A percentile compares a stretch with the other conserved stretches of the same genome.
These are phyloP conservation scores for Cladosporium sp. DNA, from an alignment of 2,329 filamentous ascomycete species.

Conservation along the genomic window DNA sequence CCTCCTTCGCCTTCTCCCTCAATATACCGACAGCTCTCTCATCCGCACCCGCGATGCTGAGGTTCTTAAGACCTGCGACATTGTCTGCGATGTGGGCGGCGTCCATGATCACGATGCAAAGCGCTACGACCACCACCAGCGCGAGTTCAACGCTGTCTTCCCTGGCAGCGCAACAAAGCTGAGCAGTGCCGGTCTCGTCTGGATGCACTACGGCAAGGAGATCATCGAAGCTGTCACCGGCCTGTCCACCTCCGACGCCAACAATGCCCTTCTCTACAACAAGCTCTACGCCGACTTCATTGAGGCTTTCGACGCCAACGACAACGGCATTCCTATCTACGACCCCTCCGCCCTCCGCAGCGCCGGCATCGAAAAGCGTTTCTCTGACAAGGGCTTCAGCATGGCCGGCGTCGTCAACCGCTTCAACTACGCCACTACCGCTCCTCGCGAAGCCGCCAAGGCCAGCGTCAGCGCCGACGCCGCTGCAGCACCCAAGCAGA, in stretches of 20 bases:
- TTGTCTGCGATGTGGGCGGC: slow-evolving; percentile 95
- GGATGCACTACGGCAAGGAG: slow-evolving; percentile 86
- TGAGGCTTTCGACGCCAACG: slow-evolving; percentile 94
- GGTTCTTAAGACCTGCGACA: slow-evolving; percentile 77
- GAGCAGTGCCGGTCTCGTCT: slow-evolving; percentile 88
- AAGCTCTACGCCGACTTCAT: slow-evolving; percentile 93
- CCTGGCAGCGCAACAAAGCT: slow-evolving; percentile 82
- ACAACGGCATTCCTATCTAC: slow-evolving; percentile 87
- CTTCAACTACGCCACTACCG: slow-evolving; percentile 60
- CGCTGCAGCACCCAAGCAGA: slow-evolving; percentile 30
- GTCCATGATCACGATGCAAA: slow-evolving; percentile 74
- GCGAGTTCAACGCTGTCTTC: slow-evolving; percentile 81
- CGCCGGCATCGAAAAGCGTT: slow-evolving; percentile 75
- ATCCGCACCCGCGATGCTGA: slow-evolving; percentile 83
- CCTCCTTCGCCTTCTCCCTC: slow-evolving; percentile 84
- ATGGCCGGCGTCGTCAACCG: slow-evolving; percentile 85
- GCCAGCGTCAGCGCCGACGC: slow-evolving; percentile 17
- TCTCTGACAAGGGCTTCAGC: slow-evolving; percentile 75
- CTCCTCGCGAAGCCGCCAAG: slow-evolving; percentile 24
- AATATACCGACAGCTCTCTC: slow-evolving; percentile 69
- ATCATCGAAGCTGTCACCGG: slow-evolving; percentile 69
- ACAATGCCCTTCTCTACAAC: slow-evolving; percentile 71
- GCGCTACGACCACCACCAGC: slow-evolving; percentile 97
- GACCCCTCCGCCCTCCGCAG: slow-evolving; percentile 65
- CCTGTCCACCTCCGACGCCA: slow-evolving; percentile 56